These are phyloP conservation scores for Aspergillus floridensis DNA, from an alignment of 2,329 filamentous ascomycete species.

Conservation along the genomic window DNA sequence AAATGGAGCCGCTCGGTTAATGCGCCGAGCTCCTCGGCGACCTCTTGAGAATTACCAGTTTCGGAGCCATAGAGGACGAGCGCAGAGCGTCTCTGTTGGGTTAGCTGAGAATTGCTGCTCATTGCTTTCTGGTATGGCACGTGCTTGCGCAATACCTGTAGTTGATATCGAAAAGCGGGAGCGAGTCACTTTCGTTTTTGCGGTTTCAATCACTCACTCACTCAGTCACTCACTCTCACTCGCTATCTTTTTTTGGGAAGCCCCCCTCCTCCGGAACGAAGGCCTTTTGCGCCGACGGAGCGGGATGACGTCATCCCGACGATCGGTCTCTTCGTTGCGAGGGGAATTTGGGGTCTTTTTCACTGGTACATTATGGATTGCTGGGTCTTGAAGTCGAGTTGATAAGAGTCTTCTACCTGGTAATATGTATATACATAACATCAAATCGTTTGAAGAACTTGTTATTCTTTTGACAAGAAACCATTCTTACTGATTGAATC, in stretches of 20 bases:
- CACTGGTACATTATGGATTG: neutral
- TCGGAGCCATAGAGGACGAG: slow-evolving; percentile 91
- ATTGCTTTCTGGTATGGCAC: slow-evolving; percentile 24
- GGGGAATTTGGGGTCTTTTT: neutral
- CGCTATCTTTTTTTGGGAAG: neutral
- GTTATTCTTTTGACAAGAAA: no score
- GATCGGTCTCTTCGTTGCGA: neutral
- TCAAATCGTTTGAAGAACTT: no score
- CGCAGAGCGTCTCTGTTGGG: slow-evolving; percentile 43
- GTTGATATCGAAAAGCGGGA: neutral
- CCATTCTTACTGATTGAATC: no score
- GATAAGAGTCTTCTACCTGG: no score
- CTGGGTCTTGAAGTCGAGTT: neutral
- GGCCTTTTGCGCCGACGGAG: slow-evolving; percentile 16
- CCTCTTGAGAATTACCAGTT: slow-evolving; percentile 89
- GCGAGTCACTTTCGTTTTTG: no score
- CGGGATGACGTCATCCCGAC: slow-evolving; percentile 32
- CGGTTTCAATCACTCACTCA: no score
- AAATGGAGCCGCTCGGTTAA: slow-evolving; percentile 77
- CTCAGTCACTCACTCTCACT: no score
- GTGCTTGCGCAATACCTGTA: neutral
- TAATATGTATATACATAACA: no score
- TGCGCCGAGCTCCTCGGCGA: slow-evolving; percentile 78
- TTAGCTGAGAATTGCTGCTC: slow-evolving; percentile 9
- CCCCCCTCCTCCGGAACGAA: neutral